Conservation (phyloP, 257 asterid species). For the Echium plantagineum region DNA sequence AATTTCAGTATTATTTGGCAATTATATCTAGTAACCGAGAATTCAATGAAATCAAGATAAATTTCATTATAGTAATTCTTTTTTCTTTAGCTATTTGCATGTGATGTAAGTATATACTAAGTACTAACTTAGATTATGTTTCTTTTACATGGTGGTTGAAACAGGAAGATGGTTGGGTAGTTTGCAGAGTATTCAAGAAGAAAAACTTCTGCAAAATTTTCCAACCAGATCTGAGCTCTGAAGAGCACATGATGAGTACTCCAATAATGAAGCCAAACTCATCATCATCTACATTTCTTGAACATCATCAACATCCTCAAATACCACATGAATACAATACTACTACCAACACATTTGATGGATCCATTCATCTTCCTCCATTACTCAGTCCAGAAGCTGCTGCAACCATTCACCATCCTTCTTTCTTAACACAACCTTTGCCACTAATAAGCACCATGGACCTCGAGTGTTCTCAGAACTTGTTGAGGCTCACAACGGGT, state of each 20-base stretch:
- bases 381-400: constrained; percentile 43
- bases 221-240: constrained; percentile 36
- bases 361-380: constrained; percentile 48
- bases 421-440: constrained; percentile 21
- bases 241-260: constrained; percentile 15
- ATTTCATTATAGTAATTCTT: too few species aligned
- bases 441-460: constrained; percentile 21
- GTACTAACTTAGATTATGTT: neutral
- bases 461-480: constrained; percentile 29
- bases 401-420: constrained; percentile 11
- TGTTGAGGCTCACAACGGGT: constrained; percentile 34
- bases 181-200: constrained; percentile 77
- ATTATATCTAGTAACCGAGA: too few species aligned
- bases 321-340: constrained; percentile 7
- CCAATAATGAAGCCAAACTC: constrained; percentile 9
- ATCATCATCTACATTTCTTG: constrained; percentile 6
- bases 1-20: too few species aligned
- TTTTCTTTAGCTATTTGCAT: neutral
- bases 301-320: constrained; percentile 21
- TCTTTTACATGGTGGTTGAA: constrained; percentile 1
- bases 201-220: constrained; percentile 41
- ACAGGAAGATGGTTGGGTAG: constrained; percentile 89
- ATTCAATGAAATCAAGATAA: too few species aligned
- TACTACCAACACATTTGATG: constrained; percentile 11
- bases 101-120: too few species aligned